Evolutionary conservation across 495 filamentous ascomycete species (phyloP), one percentile per base, ranked within the genome.

Genomic region (Penicillium coffeae): DNA sequence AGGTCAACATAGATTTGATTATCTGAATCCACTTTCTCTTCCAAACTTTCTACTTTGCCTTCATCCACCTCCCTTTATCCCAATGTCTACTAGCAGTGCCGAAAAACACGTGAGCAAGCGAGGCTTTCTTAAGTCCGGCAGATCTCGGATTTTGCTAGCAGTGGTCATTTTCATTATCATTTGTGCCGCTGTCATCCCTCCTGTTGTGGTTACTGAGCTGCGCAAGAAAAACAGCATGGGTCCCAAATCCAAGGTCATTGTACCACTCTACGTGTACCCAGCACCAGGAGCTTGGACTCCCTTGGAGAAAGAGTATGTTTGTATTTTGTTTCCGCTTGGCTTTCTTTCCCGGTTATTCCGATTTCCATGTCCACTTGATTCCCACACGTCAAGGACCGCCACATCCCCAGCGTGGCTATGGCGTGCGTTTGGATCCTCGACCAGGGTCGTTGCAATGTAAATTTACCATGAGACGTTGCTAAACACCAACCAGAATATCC

Each of bases 181-280:
- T 51, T 60, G 66, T 42, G 67, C 61, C 22, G 57, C 63, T 40
- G 55, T 70, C 48, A 65, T 70, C 21, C 65, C 64, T 9, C 50
- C 69, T 7, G 62, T 64, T 12, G 64, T 71, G 27, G 59, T 70
- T 44, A 58, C 63, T 13, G 57, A 62, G 13, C 52, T 63, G 14
- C 61, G 44, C 53, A 67, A 66, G 46, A 60, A 50, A 42, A 63
- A 56, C 63, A 64, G 44, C 50, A 71, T 73, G 70, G 66, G 68
- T 27, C 69, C 68, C 1, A 73, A 69, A 58, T 66, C 69, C 20
- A 68, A 61, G 42, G 64, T 80, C 32, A 65, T 81, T 42, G 64
- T 81, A 18, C 78, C 78, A 42, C 72, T 81, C 33, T 81, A 81
- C 64, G 69, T 79, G 38, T 81, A 81, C 57, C 78, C 78, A 38